Percentiles rank a stretch among this genome's conserved stretches.
Evolutionary conservation across 768 basidiomycete species (phyloP).

Genomic region (Cystofilobasidium bisporidii): DNA sequence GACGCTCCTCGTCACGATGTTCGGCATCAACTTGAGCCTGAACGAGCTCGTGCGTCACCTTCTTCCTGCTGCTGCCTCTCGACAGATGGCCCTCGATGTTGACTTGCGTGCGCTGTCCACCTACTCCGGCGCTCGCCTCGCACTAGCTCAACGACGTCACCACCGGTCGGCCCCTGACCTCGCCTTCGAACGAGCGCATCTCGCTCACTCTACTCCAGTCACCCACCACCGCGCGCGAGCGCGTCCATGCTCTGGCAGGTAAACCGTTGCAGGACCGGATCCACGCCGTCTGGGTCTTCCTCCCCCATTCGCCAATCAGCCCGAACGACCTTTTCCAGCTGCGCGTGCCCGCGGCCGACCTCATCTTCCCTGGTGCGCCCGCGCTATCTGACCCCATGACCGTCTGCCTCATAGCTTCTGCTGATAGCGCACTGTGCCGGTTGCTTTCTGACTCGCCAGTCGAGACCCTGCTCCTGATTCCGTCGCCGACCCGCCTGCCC

Average conservation of each 20-base stretch:
- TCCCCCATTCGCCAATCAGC: background rate
- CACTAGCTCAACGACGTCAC: background rate
- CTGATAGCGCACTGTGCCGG: too few relatives aligned
- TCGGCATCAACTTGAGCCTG: background rate
- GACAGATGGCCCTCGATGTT: too few relatives aligned
- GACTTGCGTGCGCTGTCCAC: too few relatives aligned
- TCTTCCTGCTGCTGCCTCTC: too few relatives aligned
- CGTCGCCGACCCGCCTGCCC: background rate
- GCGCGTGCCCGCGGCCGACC: background rate
- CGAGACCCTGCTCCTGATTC: background rate
- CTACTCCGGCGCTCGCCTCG: background rate
- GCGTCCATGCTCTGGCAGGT: background rate
- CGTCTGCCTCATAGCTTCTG: too few relatives aligned
- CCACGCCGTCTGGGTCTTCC: slow-evolving; percentile 19
- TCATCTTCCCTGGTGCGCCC: slow-evolving; percentile 1
- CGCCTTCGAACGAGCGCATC: slow-evolving; percentile 6
- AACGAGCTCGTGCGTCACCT: background rate
- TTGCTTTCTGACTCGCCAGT: background rate
- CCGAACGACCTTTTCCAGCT: background rate
- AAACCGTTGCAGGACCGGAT: background rate
- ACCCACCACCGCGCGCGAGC: slow-evolving; percentile 1
- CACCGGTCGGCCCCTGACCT: background rate
- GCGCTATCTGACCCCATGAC: background rate
- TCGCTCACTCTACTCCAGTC: background rate
- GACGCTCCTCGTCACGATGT: background rate